Conservation (phyloP, 495 filamentous ascomycete species). For the Penicillium cataractarum region DNA sequence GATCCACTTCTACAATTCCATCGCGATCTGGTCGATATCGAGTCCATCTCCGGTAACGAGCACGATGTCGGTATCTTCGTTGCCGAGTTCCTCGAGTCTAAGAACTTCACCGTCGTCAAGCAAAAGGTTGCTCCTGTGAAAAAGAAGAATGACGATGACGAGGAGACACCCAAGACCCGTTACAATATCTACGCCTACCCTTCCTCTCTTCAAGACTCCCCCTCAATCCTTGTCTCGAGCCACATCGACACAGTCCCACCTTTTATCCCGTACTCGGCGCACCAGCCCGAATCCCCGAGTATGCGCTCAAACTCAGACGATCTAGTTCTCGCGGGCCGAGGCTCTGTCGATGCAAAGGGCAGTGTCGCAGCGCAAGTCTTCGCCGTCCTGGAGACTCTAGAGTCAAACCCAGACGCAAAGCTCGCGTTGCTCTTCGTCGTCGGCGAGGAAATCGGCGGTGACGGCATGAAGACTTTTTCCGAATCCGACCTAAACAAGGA, state of each 20-base stretch:
- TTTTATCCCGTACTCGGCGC: conserved; percentile 59
- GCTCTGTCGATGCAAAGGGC: conserved; percentile 88
- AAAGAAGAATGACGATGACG: conserved; percentile 7
- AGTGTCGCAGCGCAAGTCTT: conserved; percentile 79
- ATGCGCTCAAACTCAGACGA: conserved; percentile 35
- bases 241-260: conserved; percentile 75
- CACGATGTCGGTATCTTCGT: conserved; percentile 69
- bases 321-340: conserved; percentile 69
- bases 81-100: conserved; percentile 62
- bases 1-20: conserved; percentile 75
- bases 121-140: conserved; percentile 50
- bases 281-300: conserved; percentile 14
- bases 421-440: conserved; percentile 86
- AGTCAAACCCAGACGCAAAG: conserved; percentile 39
- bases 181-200: conserved; percentile 84
- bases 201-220: conserved; percentile 50
- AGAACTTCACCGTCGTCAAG: conserved; percentile 68
- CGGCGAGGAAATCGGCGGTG: conserved; percentile 79
- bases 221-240: conserved; percentile 71
- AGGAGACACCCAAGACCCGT: conserved; percentile 37
- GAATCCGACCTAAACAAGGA: conserved; percentile 41
- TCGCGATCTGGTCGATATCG: conserved; percentile 70
- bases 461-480: conserved; percentile 73
- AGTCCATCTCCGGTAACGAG: conserved; percentile 79
- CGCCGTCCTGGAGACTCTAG: conserved; percentile 65